Evolutionary conservation across 2,329 filamentous ascomycete genomes (phyloP).

Genomic region (Scopulariopsis brevicaulis): DNA sequence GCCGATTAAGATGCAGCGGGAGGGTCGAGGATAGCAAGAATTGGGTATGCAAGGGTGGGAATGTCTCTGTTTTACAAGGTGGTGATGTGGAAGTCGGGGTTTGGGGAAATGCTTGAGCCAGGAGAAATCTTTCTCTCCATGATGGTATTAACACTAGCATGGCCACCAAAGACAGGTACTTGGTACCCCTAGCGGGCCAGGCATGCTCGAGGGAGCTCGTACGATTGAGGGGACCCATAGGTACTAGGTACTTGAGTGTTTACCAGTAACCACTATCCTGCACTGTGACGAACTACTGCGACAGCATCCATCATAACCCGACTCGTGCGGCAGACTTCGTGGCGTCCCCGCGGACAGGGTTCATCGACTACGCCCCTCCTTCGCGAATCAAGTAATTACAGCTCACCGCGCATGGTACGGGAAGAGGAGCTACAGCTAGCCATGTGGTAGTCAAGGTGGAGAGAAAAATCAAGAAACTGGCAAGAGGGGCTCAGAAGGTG

Average conservation of each 20-base stretch:
- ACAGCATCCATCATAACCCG: not conserved
- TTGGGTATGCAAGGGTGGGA: not conserved
- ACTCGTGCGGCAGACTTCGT: not conserved
- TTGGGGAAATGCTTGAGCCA: not conserved
- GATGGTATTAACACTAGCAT: not conserved
- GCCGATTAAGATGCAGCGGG: not conserved
- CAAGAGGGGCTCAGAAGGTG: no score
- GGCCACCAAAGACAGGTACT: not conserved
- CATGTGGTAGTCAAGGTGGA: no score
- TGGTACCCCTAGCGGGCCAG: not conserved
- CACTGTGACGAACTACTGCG: not conserved
- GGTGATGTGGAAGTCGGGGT: not conserved
- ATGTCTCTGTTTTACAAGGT: not conserved
- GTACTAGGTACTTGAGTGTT: not conserved
- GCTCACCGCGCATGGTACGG: not conserved
- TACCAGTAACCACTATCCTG: not conserved
- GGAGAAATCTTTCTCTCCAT: not conserved
- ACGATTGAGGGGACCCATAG: not conserved
- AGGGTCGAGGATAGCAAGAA: not conserved
- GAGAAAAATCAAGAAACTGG: no score
- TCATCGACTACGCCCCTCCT: not conserved
- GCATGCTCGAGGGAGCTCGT: not conserved
- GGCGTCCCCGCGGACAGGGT: not conserved
- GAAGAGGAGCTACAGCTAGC: not conserved
- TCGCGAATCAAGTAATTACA: not conserved